These are phyloP conservation scores for Sugiyamaella sp. DNA, from an alignment of 1,139 yeast genomes.

Conservation along the genomic window DNA sequence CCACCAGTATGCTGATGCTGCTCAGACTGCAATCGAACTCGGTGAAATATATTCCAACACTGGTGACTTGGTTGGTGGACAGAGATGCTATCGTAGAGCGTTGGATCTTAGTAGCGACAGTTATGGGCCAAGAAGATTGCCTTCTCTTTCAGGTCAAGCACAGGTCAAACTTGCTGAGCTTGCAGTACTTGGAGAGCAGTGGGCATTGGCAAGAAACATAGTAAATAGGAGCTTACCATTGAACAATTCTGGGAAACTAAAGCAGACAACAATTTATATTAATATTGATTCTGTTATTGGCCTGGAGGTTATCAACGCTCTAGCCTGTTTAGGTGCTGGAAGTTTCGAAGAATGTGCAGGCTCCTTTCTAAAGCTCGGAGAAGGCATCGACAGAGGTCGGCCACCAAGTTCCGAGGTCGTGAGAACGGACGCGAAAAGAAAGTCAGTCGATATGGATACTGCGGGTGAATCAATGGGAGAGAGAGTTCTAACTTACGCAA, in stretches of 20 bases:
- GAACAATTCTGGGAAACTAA: constrained; percentile 3
- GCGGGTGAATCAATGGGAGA: neutral
- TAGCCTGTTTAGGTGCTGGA: constrained; percentile 17
- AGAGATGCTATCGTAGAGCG: constrained; percentile 16
- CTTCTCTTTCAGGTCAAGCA: neutral
- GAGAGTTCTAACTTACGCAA: neutral
- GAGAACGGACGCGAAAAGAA: too few relatives aligned
- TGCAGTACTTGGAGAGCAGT: constrained; percentile 16
- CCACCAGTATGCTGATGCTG: constrained; percentile 6
- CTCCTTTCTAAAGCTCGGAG: constrained; percentile 16
- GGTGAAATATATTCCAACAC: constrained; percentile 16
- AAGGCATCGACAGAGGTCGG: neutral
- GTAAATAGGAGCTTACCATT: constrained; percentile 5
- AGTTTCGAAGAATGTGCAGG: constrained; percentile 22
- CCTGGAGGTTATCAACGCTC: constrained; percentile 18
- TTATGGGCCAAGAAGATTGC: constrained; percentile 1
- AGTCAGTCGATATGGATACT: too few relatives aligned
- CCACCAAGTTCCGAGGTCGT: neutral
- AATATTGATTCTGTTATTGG: neutral
- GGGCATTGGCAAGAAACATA: constrained; percentile 19
- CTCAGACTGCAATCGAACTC: constrained; percentile 10
- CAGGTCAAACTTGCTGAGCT: constrained; percentile 12
- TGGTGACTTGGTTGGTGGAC: constrained; percentile 23
- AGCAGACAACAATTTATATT: neutral
- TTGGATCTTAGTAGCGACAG: constrained; percentile 5